Conservation (phyloP, 1,284 basidiomycete species). For the Moniliella sp. region DNA sequence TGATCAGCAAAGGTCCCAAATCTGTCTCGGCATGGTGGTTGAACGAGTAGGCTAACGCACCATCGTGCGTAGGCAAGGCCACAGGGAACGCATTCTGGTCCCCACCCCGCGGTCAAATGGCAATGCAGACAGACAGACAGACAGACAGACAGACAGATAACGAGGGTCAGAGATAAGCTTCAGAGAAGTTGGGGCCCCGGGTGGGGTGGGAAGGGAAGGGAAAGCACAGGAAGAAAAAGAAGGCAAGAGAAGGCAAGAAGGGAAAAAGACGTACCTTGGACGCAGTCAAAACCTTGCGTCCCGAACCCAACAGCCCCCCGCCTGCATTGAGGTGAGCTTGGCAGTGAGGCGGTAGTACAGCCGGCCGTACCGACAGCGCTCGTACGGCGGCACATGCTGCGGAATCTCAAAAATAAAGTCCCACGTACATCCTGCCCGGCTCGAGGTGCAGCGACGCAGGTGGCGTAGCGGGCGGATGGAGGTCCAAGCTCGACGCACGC, state of each 20-base stretch:
- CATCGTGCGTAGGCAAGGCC: background rate
- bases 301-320: background rate
- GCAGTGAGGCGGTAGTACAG: background rate
- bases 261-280: no score
- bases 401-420: background rate
- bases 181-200: no score
- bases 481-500: background rate
- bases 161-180: no score
- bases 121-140: no score
- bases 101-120: no score
- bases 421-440: background rate
- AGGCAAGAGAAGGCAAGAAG: no score
- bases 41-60: background rate
- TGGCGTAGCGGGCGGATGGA: background rate
- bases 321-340: background rate
- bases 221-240: no score
- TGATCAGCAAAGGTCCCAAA: background rate
- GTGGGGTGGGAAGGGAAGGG: no score
- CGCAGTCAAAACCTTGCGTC: background rate
- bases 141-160: background rate
- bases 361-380: background rate
- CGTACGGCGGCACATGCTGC: background rate
- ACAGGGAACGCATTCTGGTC: background rate
- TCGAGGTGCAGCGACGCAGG: background rate
- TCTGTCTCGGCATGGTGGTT: background rate